Evolutionary conservation across 495 filamentous ascomycete genomes (phyloP).

Genomic region (Friedmanniomyces endolithicus): DNA sequence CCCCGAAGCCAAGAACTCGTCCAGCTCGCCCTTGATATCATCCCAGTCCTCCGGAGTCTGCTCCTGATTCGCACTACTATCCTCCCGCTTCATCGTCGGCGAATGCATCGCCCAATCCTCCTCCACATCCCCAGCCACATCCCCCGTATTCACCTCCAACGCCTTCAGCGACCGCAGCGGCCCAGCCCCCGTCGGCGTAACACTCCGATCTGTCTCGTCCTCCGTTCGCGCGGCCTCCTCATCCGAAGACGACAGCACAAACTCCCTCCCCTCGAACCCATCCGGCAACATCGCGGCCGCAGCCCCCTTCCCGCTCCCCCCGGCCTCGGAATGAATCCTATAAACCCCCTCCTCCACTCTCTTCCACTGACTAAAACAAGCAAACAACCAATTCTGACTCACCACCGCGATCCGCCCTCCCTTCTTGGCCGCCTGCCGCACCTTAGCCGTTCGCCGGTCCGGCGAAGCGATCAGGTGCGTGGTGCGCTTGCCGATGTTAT

Average conservation of each 20-base stretch:
- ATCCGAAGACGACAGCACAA: conserved; percentile 18
- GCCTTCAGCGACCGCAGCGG: no score
- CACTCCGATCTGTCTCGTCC: conserved; percentile 17
- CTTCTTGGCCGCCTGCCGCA: conserved; percentile 56
- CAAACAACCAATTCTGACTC: conserved; percentile 73
- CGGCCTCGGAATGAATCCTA: conserved; percentile 32
- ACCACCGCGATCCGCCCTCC: conserved; percentile 73
- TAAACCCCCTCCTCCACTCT: conserved; percentile 65
- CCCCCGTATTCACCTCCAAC: conserved; percentile 6
- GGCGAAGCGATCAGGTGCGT: conserved; percentile 62
- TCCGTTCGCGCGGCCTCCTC: conserved; percentile 20
- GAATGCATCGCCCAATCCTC: conserved; percentile 7
- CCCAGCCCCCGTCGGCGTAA: conserved; percentile 3
- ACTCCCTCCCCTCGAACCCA: conserved; percentile 18
- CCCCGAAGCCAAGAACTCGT: conserved; percentile 61
- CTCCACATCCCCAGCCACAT: not conserved
- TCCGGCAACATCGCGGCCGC: conserved; percentile 9
- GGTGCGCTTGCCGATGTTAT: conserved; percentile 43
- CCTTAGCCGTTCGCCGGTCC: conserved; percentile 71
- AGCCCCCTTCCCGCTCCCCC: conserved; percentile 2
- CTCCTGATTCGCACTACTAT: conserved; percentile 34
- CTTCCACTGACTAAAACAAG: conserved; percentile 67
- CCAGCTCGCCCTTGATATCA: conserved; percentile 56
- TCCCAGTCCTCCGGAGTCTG: conserved; percentile 47
- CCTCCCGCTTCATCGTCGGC: conserved; percentile 25